A percentile compares a stretch with the other conserved stretches of the same genome.
Conservation (phyloP, 169 alveolate species). For the Cryptosporidium meleagridis region DNA sequence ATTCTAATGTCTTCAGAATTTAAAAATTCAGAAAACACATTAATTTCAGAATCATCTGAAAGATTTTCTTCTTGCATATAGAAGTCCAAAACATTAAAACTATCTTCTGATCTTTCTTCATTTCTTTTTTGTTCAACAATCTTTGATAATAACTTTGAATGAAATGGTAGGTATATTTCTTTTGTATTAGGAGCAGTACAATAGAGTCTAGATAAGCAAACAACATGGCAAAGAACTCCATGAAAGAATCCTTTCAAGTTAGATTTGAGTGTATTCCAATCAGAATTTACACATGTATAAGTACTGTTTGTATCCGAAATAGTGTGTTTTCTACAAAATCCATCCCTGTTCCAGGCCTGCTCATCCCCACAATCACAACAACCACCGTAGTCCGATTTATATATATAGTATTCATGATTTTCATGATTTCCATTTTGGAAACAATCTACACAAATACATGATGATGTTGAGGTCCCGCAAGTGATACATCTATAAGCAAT, state of each 20-base stretch:
- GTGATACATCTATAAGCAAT: slow-evolving; percentile 79
- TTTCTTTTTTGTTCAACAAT: slow-evolving; percentile 11
- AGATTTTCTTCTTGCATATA: slow-evolving; percentile 1
- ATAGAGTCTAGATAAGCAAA: slow-evolving; percentile 34
- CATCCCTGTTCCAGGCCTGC: slow-evolving; percentile 75
- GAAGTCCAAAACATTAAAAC: not conserved
- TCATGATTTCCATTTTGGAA: slow-evolving; percentile 76
- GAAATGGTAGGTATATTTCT: slow-evolving; percentile 46
- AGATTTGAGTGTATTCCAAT: not conserved
- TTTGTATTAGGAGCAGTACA: slow-evolving; percentile 45
- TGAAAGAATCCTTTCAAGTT: slow-evolving; percentile 20
- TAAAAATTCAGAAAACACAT: not conserved
- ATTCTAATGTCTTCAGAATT: not conserved
- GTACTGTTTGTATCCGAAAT: not conserved
- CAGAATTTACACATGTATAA: not conserved
- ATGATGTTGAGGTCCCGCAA: slow-evolving; percentile 76
- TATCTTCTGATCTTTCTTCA: not conserved
- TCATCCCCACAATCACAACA: slow-evolving; percentile 82
- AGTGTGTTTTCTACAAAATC: slow-evolving; percentile 75
- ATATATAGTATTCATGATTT: slow-evolving; percentile 77
- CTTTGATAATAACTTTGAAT: slow-evolving; percentile 30
- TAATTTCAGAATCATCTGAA: slow-evolving; percentile 9
- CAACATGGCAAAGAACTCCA: slow-evolving; percentile 48
- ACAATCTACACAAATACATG: slow-evolving; percentile 79
- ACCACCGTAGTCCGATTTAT: slow-evolving; percentile 79